phyloP scores from a whole-genome alignment of 805 yeast species.

The Candida easanensis region DNA sequence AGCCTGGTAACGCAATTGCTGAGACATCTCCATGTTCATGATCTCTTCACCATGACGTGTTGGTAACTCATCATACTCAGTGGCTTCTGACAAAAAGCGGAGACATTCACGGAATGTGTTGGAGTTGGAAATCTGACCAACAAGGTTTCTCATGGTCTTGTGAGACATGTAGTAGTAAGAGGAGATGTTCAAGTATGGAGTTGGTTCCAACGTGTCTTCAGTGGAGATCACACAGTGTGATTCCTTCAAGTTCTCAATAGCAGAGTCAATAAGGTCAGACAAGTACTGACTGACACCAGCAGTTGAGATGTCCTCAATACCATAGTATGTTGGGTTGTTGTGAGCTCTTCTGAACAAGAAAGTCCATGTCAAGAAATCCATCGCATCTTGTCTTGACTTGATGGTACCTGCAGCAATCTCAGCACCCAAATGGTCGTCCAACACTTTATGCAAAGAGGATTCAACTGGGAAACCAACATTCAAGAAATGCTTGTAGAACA shows the following conservation, averaged over 20 bases:
- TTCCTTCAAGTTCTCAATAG: conserved; percentile 63
- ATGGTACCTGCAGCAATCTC: conserved; percentile 90
- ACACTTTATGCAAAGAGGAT: conserved; percentile 69
- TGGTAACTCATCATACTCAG: conserved; percentile 87
- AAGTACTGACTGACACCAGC: conserved; percentile 79
- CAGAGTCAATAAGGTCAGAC: conserved; percentile 61
- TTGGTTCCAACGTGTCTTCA: conserved; percentile 49
- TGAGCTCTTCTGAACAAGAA: conserved; percentile 90
- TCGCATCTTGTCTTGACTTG: conserved; percentile 88
- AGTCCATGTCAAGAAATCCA: conserved; percentile 95
- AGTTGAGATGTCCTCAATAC: conserved; percentile 72
- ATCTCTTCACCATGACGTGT: conserved; percentile 57
- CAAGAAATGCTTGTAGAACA: conserved; percentile 80
- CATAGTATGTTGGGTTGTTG: conserved; percentile 89
- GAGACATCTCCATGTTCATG: conserved; percentile 82
- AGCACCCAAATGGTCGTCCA: conserved; percentile 92
- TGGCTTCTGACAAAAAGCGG: conserved; percentile 89
- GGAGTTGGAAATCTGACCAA: conserved; percentile 45
- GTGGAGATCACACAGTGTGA: conserved; percentile 63
- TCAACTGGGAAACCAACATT: conserved; percentile 97
- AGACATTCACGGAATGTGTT: conserved; percentile 60
- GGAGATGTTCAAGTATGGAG: conserved; percentile 80
- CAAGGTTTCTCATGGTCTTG: conserved; percentile 71
- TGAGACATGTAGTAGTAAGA: conserved; percentile 94
- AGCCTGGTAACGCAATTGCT: conserved; percentile 53